A percentile compares a stretch with the other conserved stretches of the same genome.
Evolutionary conservation across 208 protist genomes (phyloP).

Genomic region (Strigomonas galati): DNA sequence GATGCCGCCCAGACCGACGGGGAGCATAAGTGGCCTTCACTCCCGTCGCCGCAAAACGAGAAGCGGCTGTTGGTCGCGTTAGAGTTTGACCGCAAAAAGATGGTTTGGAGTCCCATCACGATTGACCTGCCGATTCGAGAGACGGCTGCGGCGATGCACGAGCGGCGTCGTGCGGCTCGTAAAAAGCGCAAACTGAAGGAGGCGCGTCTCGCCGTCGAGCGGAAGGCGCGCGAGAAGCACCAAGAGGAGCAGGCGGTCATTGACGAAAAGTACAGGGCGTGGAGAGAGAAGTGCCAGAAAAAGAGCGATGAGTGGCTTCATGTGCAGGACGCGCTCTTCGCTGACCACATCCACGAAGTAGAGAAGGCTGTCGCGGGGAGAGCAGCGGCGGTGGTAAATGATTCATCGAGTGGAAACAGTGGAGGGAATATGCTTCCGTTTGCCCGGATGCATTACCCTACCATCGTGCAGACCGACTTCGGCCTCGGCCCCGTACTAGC

Average conservation of each 20-base stretch:
- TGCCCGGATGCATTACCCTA: constrained; percentile 56
- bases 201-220: constrained; percentile 9
- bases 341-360: background rate
- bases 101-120: constrained; percentile 50
- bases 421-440: constrained; percentile 35
- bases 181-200: constrained; percentile 11
- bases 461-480: constrained; percentile 47
- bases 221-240: constrained; percentile 7
- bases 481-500: constrained; percentile 41
- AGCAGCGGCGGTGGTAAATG: background rate
- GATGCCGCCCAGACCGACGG: background rate
- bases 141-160: constrained; percentile 21
- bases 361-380: constrained; percentile 11
- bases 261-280: constrained; percentile 18
- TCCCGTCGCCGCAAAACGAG: background rate
- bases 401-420: background rate
- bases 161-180: constrained; percentile 7
- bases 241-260: constrained; percentile 12
- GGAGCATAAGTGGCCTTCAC: background rate
- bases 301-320: background rate
- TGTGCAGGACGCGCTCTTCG: background rate
- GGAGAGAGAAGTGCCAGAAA: constrained; percentile 1
- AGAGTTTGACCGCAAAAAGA: constrained; percentile 37
- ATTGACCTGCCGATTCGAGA: constrained; percentile 25
- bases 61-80: constrained; percentile 41